phyloP scores from a whole-genome alignment of 208 protist genomes.

The Endotrypanum monterogeii region DNA sequence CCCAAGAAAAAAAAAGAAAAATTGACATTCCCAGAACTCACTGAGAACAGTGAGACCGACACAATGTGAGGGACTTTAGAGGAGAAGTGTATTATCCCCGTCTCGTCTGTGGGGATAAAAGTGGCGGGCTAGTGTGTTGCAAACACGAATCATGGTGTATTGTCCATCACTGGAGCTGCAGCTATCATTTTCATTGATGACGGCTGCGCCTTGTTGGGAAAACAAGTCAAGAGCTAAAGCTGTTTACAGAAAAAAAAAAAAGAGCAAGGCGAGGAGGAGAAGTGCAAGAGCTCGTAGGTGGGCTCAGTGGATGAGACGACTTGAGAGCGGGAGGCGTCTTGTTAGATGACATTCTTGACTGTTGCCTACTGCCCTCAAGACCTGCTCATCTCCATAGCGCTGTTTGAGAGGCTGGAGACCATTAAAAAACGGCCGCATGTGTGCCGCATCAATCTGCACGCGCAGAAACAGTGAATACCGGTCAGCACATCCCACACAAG shows the following conservation, averaged over 20 bases:
- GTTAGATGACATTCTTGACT: background rate
- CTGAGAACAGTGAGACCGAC: no score
- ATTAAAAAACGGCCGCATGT: background rate
- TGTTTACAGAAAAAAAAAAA: no score
- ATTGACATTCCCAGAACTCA: no score
- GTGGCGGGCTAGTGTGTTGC: no score
- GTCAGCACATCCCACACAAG: background rate
- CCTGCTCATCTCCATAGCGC: background rate
- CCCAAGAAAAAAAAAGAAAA: no score
- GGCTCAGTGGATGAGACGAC: background rate
- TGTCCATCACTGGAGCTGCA: no score
- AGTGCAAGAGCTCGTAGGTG: background rate
- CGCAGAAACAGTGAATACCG: background rate
- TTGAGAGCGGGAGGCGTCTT: no score
- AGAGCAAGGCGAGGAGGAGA: background rate
- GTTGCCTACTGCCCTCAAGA: background rate
- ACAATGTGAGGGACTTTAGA: no score
- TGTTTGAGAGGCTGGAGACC: no score
- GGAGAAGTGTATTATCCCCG: no score
- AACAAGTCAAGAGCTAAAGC: background rate
- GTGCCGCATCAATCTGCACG: background rate
- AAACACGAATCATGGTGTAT: no score
- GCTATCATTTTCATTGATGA: background rate
- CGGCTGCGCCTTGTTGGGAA: background rate
- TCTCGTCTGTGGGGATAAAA: no score